A percentile compares a stretch with the other conserved stretches of the same genome.
Evolutionary conservation across 352 stramenopile genomes (phyloP).

Genomic region (Globisporangium ultimum): DNA sequence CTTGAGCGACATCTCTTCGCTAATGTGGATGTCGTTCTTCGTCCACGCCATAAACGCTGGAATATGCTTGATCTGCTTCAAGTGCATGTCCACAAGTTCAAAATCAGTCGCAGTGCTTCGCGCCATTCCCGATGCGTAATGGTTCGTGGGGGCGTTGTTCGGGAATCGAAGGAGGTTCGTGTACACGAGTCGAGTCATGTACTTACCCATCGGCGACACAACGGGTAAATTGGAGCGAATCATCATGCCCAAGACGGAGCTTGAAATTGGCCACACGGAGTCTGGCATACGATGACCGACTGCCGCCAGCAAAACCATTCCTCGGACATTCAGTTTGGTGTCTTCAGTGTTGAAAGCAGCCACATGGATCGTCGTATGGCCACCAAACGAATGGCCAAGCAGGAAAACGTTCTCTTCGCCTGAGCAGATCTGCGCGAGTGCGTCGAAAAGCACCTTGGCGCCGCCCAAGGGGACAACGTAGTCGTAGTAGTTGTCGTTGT

Average conservation of each 20-base stretch:
- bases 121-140: slow-evolving; percentile 47
- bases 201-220: not conserved
- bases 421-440: slow-evolving; percentile 31
- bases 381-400: not conserved
- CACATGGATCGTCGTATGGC: slow-evolving; percentile 24
- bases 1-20: slow-evolving; percentile 48
- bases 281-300: slow-evolving; percentile 44
- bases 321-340: slow-evolving; percentile 28
- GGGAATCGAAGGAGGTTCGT: slow-evolving; percentile 40
- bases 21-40: slow-evolving; percentile 57
- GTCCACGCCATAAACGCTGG: slow-evolving; percentile 40
- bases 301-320: slow-evolving; percentile 43
- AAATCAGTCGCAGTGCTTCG: slow-evolving; percentile 35
- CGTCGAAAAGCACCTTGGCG: slow-evolving; percentile 34
- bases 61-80: slow-evolving; percentile 17
- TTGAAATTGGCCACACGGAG: slow-evolving; percentile 13
- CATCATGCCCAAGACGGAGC: slow-evolving; percentile 7
- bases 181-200: slow-evolving; percentile 22
- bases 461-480: slow-evolving; percentile 34
- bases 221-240: slow-evolving; percentile 17
- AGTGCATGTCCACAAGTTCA: slow-evolving; percentile 21
- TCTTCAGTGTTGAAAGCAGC: slow-evolving; percentile 32
- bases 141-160: slow-evolving; percentile 26
- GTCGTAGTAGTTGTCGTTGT: slow-evolving; percentile 39
- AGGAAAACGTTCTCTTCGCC: slow-evolving; percentile 7